phyloP scores from a whole-genome alignment of 768 basidiomycete species.

The Amanita fuliginea region DNA sequence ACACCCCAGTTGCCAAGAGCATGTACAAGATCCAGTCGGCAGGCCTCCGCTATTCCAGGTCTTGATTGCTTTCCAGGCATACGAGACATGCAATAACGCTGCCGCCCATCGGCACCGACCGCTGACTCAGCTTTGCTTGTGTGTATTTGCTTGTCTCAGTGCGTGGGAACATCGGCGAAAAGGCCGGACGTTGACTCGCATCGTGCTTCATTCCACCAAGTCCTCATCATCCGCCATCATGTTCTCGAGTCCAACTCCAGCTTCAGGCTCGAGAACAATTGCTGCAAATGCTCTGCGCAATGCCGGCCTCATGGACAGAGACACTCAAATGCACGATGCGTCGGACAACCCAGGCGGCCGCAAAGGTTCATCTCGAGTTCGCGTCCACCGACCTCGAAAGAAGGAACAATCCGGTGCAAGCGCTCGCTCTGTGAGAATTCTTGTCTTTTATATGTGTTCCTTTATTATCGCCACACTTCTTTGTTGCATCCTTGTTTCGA shows the following conservation, averaged over 20 bases:
- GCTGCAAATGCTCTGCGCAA: slow-evolving; percentile 53
- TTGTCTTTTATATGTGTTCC: slow-evolving; percentile 19
- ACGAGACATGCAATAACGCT: too few relatives aligned
- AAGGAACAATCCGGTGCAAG: slow-evolving; percentile 29
- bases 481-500: not conserved
- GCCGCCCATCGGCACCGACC: too few relatives aligned
- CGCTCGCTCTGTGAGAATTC: slow-evolving; percentile 59
- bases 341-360: slow-evolving; percentile 63
- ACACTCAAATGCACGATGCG: slow-evolving; percentile 64
- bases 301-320: slow-evolving; percentile 70
- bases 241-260: slow-evolving; percentile 52
- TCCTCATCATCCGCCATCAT: slow-evolving; percentile 18
- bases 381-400: slow-evolving; percentile 51
- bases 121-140: not conserved
- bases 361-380: slow-evolving; percentile 53
- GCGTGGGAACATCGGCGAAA: not conserved
- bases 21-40: too few relatives aligned
- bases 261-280: slow-evolving; percentile 45
- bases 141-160: not conserved
- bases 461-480: slow-evolving; percentile 15
- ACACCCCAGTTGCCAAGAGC: too few relatives aligned
- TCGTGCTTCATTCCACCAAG: slow-evolving; percentile 5
- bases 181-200: not conserved
- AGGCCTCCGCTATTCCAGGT: too few relatives aligned
- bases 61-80: not conserved